phyloP scores from a whole-genome alignment of 768 basidiomycete species.

The Termitomyces sp. region DNA sequence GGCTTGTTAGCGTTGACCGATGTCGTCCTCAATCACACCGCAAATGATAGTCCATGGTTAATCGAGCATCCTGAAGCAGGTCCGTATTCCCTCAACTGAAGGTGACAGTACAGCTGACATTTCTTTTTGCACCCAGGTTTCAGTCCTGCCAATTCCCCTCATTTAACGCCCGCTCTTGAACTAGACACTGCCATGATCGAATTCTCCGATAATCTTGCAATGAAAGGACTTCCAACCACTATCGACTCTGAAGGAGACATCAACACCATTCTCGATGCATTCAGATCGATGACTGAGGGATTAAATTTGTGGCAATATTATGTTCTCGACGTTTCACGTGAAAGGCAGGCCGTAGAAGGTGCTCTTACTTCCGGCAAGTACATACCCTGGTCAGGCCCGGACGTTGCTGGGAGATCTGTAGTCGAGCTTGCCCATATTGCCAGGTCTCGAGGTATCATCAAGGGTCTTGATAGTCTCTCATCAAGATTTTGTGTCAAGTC shows the following conservation, averaged over 20 bases:
- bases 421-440: constrained; percentile 64
- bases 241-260: constrained; percentile 68
- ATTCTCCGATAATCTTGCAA: constrained; percentile 62
- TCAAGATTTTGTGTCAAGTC: constrained; percentile 66
- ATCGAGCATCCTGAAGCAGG: constrained; percentile 94
- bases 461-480: constrained; percentile 53
- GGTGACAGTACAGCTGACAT: background rate
- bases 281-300: constrained; percentile 52
- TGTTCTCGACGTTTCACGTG: constrained; percentile 67
- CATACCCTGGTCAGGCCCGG: constrained; percentile 54
- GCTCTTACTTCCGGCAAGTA: constrained; percentile 45
- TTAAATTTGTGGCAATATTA: constrained; percentile 93
- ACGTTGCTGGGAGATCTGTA: constrained; percentile 51
- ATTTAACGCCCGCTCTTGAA: constrained; percentile 88
- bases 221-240: constrained; percentile 65
- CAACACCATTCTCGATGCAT: constrained; percentile 54
- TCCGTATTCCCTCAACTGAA: constrained; percentile 23
- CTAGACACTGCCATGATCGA: constrained; percentile 82
- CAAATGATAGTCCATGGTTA: constrained; percentile 90
- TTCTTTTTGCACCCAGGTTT: constrained; percentile 49
- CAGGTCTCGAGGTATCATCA: constrained; percentile 46
- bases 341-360: constrained; percentile 51
- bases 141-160: constrained; percentile 86
- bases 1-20: constrained; percentile 90
- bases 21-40: constrained; percentile 96